Conservation (phyloP, 495 filamentous ascomycete species). For the Talaromyces adpressus region DNA sequence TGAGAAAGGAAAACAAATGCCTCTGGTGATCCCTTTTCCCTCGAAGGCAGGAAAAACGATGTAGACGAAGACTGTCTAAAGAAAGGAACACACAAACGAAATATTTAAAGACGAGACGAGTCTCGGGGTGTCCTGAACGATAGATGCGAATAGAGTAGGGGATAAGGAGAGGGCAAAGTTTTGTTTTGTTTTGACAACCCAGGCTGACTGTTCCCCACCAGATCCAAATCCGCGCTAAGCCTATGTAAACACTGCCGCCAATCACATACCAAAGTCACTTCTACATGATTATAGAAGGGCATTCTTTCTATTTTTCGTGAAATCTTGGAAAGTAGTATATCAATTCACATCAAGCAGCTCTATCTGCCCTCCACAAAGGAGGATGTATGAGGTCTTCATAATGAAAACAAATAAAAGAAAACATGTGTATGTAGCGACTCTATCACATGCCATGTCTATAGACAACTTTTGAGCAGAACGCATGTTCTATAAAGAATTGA, state of each 20-base stretch:
- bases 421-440: not conserved
- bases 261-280: not conserved
- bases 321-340: not conserved
- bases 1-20: not conserved
- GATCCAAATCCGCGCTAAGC: conserved; percentile 1
- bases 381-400: not conserved
- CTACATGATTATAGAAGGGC: not conserved
- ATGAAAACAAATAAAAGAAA: not conserved
- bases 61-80: not conserved
- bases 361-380: not conserved
- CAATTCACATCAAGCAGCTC: not conserved
- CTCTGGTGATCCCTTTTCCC: not conserved
- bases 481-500: not conserved
- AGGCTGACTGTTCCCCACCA: conserved; percentile 1
- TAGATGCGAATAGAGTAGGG: not conserved
- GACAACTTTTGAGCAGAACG: not conserved
- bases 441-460: conserved; percentile 2
- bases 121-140: not conserved
- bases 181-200: conserved; percentile 8
- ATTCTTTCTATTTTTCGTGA: not conserved
- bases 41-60: not conserved
- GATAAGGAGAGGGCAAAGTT: conserved; percentile 1
- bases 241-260: not conserved
- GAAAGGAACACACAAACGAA: not conserved
- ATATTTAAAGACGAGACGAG: not conserved